A percentile compares a stretch with the other conserved stretches of the same genome.
Evolutionary conservation across 2,329 filamentous ascomycete species (phyloP).

Genomic region (Ciborinia camelliae): DNA sequence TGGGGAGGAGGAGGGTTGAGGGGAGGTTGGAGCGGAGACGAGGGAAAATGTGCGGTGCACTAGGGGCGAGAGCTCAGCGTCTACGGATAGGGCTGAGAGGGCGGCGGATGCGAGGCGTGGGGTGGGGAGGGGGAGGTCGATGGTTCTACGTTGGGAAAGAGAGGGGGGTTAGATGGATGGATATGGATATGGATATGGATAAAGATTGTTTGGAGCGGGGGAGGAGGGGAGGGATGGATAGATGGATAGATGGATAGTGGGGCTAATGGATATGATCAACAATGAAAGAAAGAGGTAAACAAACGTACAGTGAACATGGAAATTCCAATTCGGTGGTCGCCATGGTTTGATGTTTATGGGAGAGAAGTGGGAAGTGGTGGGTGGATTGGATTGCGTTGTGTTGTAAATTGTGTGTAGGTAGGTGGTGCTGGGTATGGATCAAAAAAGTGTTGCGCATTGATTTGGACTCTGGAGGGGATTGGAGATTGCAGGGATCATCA

Average conservation of each 20-base stretch:
- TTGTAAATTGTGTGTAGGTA: not conserved
- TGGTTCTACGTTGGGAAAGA: conserved; percentile 24
- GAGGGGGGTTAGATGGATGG: not conserved
- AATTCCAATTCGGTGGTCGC: conserved; percentile 46
- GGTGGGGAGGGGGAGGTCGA: conserved; percentile 67
- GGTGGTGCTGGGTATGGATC: not conserved
- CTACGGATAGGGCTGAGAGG: conserved; percentile 72
- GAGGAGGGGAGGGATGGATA: not conserved
- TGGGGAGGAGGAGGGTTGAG: too few species aligned
- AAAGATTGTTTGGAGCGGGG: not conserved
- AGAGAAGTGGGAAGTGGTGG: not conserved
- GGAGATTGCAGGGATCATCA: not conserved
- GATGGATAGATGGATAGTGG: not conserved
- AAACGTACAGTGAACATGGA: conserved; percentile 60
- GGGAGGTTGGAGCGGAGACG: conserved; percentile 34
- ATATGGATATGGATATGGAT: too few species aligned
- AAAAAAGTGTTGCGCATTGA: conserved; percentile 13
- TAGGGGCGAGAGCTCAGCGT: conserved; percentile 82
- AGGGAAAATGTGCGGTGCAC: conserved; percentile 71
- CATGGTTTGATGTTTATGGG: conserved; percentile 7
- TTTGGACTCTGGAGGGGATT: not conserved
- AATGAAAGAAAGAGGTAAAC: conserved; percentile 27
- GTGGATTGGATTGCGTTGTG: too few species aligned
- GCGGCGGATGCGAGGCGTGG: conserved; percentile 74
- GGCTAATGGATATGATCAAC: conserved; percentile 1